Percentiles rank a stretch among this genome's conserved stretches.
Conservation (phyloP, 768 basidiomycete species). For the Phallus indusiatus region DNA sequence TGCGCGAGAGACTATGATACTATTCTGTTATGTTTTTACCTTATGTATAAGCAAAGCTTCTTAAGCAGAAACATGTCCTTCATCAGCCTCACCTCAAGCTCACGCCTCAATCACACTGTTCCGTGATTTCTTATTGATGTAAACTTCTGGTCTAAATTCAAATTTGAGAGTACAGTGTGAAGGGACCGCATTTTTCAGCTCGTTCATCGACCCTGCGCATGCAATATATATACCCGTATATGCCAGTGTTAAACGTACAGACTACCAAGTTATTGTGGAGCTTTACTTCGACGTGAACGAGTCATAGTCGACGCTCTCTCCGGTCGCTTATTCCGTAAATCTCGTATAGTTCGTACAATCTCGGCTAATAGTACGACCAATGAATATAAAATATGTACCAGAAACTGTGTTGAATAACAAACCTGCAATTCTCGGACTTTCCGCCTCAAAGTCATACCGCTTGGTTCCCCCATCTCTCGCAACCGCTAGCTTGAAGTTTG, state of each 20-base stretch:
- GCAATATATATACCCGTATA: no score
- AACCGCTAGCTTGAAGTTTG: constrained; percentile 84
- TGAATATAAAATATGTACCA: constrained; percentile 7
- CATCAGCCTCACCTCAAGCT: no score
- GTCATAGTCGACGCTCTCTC: constrained; percentile 58
- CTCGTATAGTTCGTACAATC: constrained; percentile 65
- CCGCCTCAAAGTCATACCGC: constrained; percentile 96
- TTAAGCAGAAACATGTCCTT: no score
- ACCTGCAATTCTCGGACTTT: constrained; percentile 74
- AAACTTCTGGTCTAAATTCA: no score
- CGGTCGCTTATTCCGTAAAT: constrained; percentile 46
- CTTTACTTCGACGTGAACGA: constrained; percentile 54
- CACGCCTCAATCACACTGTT: no score
- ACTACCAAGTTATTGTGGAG: constrained; percentile 29
- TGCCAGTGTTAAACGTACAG: not conserved
- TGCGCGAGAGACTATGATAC: not conserved
- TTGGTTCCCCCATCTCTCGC: constrained; percentile 64
- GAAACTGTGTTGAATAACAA: constrained; percentile 20
- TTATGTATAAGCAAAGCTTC: not conserved
- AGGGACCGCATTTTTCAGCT: no score
- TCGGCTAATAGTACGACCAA: constrained; percentile 43
- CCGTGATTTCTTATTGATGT: no score
- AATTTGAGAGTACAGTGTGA: no score
- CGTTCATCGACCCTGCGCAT: no score
- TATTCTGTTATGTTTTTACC: not conserved